Conservation (phyloP, 768 basidiomycete species). For the Tylopilus rubrobrunneus region DNA sequence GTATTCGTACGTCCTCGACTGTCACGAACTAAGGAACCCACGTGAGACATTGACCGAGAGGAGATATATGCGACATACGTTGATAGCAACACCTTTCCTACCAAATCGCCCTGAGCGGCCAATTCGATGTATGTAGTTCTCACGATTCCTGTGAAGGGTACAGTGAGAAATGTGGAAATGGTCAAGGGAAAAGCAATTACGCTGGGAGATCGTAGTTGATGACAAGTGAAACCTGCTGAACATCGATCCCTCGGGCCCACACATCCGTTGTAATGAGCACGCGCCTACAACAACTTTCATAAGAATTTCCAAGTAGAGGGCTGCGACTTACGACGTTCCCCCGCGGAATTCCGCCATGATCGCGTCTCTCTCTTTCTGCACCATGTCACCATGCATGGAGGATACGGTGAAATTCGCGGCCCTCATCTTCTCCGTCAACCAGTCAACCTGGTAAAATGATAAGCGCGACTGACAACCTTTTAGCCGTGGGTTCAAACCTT, state of each 20-base stretch:
- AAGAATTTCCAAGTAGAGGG: conserved; percentile 4
- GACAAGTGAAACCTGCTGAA: conserved; percentile 95
- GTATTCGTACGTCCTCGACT: conserved; percentile 91
- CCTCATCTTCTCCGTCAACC: conserved; percentile 98
- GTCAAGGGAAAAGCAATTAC: conserved; percentile 41
- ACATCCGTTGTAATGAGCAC: conserved; percentile 96
- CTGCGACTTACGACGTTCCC: conserved; percentile 72
- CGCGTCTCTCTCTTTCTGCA: conserved; percentile 90
- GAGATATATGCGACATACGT: conserved; percentile 51
- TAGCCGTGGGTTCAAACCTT: conserved; percentile 54
- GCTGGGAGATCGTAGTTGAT: conserved; percentile 96
- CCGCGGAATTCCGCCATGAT: conserved; percentile 97
- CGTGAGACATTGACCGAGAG: conserved; percentile 14
- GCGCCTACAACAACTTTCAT: conserved; percentile 47
- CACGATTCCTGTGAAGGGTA: conserved; percentile 65
- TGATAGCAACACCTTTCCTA: conserved; percentile 98
- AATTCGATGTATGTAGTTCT: conserved; percentile 99
- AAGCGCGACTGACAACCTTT: neutral
- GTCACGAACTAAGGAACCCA: conserved; percentile 69
- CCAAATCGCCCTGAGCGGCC: conserved; percentile 99
- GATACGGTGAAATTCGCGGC: conserved; percentile 99
- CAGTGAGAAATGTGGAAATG: conserved; percentile 12
- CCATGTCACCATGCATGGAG: conserved; percentile 95
- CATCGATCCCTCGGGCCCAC: conserved; percentile 98
- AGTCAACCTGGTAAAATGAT: conserved; percentile 68